Percentiles rank a stretch among this genome's conserved stretches.
These are phyloP conservation scores for Lepidium africanum DNA, from an alignment of 345 rosid species.

Conservation along the genomic window DNA sequence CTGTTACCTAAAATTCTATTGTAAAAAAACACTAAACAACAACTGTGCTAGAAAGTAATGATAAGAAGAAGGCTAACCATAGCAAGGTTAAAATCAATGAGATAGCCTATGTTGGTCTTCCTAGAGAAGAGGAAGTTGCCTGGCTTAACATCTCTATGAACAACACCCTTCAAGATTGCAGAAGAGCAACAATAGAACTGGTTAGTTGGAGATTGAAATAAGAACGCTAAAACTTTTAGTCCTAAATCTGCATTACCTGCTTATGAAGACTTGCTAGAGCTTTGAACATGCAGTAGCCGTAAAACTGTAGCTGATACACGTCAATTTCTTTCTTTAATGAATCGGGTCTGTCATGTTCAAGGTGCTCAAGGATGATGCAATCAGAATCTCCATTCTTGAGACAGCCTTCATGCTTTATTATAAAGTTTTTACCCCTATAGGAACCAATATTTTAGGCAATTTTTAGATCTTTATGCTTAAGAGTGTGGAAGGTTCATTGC, in stretches of 20 bases:
- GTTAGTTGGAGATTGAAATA: constrained; percentile 3
- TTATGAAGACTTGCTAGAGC: constrained; percentile 85
- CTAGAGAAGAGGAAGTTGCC: constrained; percentile 92
- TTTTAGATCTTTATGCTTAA: background rate
- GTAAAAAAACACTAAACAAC: background rate
- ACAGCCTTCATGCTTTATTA: constrained; percentile 74
- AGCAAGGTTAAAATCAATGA: constrained; percentile 95
- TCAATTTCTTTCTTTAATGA: constrained; percentile 73
- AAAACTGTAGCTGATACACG: constrained; percentile 63
- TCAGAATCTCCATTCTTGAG: constrained; percentile 64
- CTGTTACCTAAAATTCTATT: background rate
- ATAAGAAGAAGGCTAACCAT: constrained; percentile 47
- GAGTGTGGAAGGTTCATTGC: background rate
- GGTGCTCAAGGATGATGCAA: constrained; percentile 86
- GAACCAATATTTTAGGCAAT: background rate
- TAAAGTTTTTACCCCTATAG: constrained; percentile 75
- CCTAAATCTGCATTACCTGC: constrained; percentile 42
- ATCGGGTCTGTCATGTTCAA: constrained; percentile 95
- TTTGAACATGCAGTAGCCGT: constrained; percentile 81
- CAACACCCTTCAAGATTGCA: constrained; percentile 51
- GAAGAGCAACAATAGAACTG: constrained; percentile 1
- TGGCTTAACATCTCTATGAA: constrained; percentile 96
- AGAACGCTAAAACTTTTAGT: background rate
- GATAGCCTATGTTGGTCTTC: constrained; percentile 68
- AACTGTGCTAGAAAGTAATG: background rate